These are phyloP conservation scores for Ophiocordyceps sinensis DNA, from an alignment of 2,329 filamentous ascomycete genomes.

Conservation along the genomic window DNA sequence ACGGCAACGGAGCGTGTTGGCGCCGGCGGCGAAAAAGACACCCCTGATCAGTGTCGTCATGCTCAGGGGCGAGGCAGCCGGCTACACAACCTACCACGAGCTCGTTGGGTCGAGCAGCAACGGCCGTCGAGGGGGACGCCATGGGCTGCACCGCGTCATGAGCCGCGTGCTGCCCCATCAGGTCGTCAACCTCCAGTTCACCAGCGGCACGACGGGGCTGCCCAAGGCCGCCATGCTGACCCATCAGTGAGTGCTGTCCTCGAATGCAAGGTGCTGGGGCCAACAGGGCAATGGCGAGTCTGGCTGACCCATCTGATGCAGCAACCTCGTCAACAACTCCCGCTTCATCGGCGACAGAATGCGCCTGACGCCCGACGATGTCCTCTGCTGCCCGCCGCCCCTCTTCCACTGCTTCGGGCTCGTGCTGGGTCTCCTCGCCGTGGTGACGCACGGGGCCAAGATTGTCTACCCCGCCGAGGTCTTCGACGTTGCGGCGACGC, in stretches of 20 bases:
- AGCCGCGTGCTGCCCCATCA: slow-evolving; percentile 46
- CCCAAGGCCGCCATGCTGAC: slow-evolving; percentile 66
- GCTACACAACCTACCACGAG: slow-evolving; percentile 45
- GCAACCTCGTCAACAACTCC: slow-evolving; percentile 49
- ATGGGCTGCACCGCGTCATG: slow-evolving; percentile 36
- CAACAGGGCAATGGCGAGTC: background rate
- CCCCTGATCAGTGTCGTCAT: slow-evolving; percentile 38
- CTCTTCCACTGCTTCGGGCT: slow-evolving; percentile 80
- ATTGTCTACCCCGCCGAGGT: slow-evolving; percentile 64
- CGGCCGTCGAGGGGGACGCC: slow-evolving; percentile 26
- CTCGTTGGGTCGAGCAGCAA: slow-evolving; percentile 34
- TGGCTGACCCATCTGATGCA: slow-evolving; percentile 10
- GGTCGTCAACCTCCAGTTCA: slow-evolving; percentile 63
- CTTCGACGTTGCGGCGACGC: slow-evolving; percentile 53
- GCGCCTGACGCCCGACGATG: slow-evolving; percentile 49
- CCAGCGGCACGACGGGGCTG: slow-evolving; percentile 57
- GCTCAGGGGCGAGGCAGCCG: slow-evolving; percentile 36
- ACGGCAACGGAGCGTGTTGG: no score
- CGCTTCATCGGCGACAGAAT: slow-evolving; percentile 63
- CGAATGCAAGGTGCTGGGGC: no score
- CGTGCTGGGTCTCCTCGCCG: slow-evolving; percentile 59
- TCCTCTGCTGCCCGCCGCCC: slow-evolving; percentile 68
- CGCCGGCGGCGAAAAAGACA: slow-evolving; percentile 10
- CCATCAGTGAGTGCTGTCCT: slow-evolving; percentile 41
- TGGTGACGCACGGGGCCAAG: slow-evolving; percentile 59